Evolutionary conservation across 495 filamentous ascomycete species (phyloP), one percentile per base, ranked within the genome.

Genomic region (Podospora fimiseda): DNA sequence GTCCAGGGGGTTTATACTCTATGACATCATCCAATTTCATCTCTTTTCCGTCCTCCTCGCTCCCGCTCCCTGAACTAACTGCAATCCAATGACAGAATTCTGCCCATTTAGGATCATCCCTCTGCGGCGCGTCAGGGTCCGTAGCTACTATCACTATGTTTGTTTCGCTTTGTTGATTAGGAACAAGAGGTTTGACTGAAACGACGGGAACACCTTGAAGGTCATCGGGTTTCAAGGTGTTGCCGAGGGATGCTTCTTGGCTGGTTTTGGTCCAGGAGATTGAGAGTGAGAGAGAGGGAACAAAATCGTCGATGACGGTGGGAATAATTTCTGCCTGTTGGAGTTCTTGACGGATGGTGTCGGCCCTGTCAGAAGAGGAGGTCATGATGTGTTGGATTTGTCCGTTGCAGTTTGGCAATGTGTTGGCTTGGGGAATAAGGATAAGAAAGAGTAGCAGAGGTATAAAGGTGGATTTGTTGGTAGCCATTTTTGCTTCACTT

Each of bases 71-170:
- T n/a, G n/a, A n/a, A n/a, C n/a, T 27, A 8, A 11, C 39, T 3
- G 73, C 72, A 61, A 88, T 78, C 84, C 84, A 87, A 62, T 88
- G 85, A 63, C 85, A 88, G 65, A 85, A 79, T 63, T 89, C 81
- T n/a, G 74, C 75, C 79, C 79, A 86, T 60, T 83, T 73, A 14
- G 83, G 83, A 57, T 86, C 64, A 18, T 80, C 70, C 23, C 79
- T 76, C 1, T 80, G 83, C 0, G 84, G 84, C 0, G 85, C 85
- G 62, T 89, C 85, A 0, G 86, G 85, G 60, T 89, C 85, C 27
- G 27, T 33, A 1, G 84, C 86, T 1, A 88, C 65, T 37, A 73
- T 63, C 46, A 86, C 56, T 16, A 71, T 64, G 57, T 76, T 60
- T 22, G 61, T 59, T 37, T 43, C 27, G 48, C 18, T 2, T 51